Evolutionary conservation across 352 stramenopile genomes (phyloP).

Genomic region (Phytophthora chlamydospora): DNA sequence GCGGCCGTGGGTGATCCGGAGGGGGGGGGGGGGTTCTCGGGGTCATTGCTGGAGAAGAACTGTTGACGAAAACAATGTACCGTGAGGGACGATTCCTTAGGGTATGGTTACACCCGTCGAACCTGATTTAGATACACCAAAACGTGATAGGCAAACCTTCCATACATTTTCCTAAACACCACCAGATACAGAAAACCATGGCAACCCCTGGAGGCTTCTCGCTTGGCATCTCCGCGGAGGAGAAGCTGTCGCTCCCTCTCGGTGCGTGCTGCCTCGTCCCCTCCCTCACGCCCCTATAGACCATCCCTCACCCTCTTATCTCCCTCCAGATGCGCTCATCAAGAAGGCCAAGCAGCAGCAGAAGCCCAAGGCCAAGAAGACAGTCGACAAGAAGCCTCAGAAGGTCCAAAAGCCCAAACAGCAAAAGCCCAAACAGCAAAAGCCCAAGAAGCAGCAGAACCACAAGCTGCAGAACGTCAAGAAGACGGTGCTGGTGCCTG

Average conservation of each 20-base stretch:
- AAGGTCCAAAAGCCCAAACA: slow-evolving; percentile 15
- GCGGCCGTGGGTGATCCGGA: too few species aligned
- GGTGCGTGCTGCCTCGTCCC: slow-evolving; percentile 24
- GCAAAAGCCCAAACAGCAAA: slow-evolving; percentile 3
- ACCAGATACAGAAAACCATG: slow-evolving; percentile 16
- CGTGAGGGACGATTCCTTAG: too few species aligned
- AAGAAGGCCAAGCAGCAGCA: slow-evolving; percentile 45
- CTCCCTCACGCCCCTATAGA: neutral
- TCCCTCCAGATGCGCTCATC: slow-evolving; percentile 47
- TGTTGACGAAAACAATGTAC: too few species aligned
- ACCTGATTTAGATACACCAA: slow-evolving; percentile 1
- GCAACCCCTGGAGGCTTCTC: slow-evolving; percentile 38
- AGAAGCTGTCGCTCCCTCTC: slow-evolving; percentile 61
- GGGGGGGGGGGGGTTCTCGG: too few species aligned
- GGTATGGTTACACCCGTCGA: too few species aligned
- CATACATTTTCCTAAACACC: neutral
- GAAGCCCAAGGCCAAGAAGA: slow-evolving; percentile 24
- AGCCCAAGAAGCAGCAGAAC: slow-evolving; percentile 34
- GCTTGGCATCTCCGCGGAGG: slow-evolving; percentile 58
- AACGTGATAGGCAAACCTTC: slow-evolving; percentile 5
- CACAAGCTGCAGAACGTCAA: slow-evolving; percentile 76
- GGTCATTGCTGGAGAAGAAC: too few species aligned
- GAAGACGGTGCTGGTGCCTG: slow-evolving; percentile 70
- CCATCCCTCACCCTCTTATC: neutral
- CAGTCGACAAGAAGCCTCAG: slow-evolving; percentile 14